phyloP scores from a whole-genome alignment of 306 rosid species.

The Luffa aegyptiaca region DNA sequence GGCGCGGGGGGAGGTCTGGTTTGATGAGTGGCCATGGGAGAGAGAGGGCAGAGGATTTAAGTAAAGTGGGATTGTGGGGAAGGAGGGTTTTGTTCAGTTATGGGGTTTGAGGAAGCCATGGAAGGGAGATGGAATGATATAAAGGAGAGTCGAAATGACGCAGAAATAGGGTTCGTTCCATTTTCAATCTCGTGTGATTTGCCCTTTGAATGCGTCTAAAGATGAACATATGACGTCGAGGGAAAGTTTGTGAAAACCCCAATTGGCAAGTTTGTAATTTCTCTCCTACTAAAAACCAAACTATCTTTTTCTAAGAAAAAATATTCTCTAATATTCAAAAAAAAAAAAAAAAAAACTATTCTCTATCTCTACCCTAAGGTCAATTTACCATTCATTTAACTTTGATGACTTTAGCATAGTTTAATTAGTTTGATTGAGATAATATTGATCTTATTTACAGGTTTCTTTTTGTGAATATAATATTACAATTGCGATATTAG shows the following conservation, averaged over 20 bases:
- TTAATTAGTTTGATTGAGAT: too few relatives aligned
- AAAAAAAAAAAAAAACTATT: neutral
- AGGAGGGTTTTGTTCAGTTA: neutral
- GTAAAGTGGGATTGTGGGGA: neutral
- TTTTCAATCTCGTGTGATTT: neutral
- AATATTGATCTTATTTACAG: too few relatives aligned
- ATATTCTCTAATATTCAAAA: too few relatives aligned
- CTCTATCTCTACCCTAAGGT: neutral
- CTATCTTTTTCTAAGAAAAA: neutral
- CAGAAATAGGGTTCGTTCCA: neutral
- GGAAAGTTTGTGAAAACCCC: neutral
- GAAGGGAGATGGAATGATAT: conserved; percentile 6
- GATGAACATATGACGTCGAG: neutral
- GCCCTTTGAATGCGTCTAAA: neutral
- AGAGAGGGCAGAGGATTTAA: neutral
- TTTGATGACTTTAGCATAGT: too few relatives aligned
- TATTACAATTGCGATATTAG: too few relatives aligned
- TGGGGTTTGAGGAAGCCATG: neutral
- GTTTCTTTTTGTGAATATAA: too few relatives aligned
- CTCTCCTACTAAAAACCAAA: neutral
- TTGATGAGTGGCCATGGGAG: conserved; percentile 26
- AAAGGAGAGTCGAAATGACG: neutral
- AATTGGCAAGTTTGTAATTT: neutral
- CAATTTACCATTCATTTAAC: neutral
- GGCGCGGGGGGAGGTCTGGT: conserved; percentile 9